phyloP scores from a whole-genome alignment of 345 rosid species.

The Aquilaria sinensis region DNA sequence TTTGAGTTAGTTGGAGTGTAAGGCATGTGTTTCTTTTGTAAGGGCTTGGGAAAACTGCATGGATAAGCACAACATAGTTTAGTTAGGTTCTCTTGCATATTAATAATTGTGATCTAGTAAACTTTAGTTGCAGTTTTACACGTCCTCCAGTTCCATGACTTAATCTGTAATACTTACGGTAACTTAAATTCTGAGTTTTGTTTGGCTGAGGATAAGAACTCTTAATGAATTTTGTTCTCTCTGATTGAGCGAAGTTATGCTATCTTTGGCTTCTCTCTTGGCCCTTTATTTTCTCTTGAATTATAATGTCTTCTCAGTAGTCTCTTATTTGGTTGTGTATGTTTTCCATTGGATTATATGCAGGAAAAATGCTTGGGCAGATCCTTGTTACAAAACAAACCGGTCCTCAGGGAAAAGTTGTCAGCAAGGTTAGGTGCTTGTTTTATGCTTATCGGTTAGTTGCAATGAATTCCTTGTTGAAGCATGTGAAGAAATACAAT shows the following conservation, averaged over 20 bases:
- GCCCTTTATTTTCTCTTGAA: neutral
- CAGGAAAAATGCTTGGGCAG: constrained; percentile 98
- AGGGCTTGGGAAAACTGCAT: too few relatives aligned
- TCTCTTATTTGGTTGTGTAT: neutral
- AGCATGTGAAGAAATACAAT: too few relatives aligned
- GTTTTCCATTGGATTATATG: constrained; percentile 12
- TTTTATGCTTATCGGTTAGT: neutral
- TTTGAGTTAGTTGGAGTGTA: neutral
- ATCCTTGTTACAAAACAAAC: constrained; percentile 97
- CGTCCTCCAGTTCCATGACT: too few relatives aligned
- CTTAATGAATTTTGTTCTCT: neutral
- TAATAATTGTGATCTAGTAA: neutral
- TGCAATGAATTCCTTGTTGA: neutral
- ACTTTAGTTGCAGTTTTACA: neutral
- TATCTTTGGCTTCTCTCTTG: neutral
- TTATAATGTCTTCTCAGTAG: neutral
- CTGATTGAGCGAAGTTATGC: neutral
- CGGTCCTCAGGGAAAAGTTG: constrained; percentile 94
- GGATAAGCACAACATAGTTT: too few relatives aligned
- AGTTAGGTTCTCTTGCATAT: constrained; percentile 3
- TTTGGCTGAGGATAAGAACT: too few relatives aligned
- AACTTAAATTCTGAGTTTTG: too few relatives aligned
- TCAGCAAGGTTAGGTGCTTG: constrained; percentile 74
- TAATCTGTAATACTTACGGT: too few relatives aligned
- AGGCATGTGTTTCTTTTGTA: too few relatives aligned